Evolutionary conservation across 1,284 basidiomycete species (phyloP), one percentile per base, ranked within the genome.

Genomic region (Malassezia arunalokei): DNA sequence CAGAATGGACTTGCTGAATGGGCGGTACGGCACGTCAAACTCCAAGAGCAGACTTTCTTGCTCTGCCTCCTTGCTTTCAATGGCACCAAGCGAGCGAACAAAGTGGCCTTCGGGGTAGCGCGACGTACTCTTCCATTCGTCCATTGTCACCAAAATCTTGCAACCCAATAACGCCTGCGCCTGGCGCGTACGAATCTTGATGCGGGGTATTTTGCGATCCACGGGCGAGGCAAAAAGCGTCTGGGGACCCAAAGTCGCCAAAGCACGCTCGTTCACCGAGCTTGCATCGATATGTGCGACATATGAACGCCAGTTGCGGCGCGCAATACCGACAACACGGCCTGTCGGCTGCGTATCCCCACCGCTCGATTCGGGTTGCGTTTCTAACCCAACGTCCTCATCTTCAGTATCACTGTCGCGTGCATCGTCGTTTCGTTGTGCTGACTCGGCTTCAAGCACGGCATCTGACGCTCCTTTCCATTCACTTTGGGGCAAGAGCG

Each of bases 31-130:
- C 3, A 98, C 88, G 61, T 95, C 92, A 73, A 86, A 96, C 75
- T 99, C 94, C 40, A 98, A 77, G 62, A 99, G 74, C 55, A 98
- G 71, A 71, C 86, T 89, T 75, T 98, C 92, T 70, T 92, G 87
- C 72, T 98, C 94, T 0, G 91, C 91, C 70, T 91, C 90, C 73
- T 95, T 94, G 71, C 84, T 87, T 68, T 92, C 92, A 0, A 85
- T 87, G 59, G 82, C 82, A 8, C 94, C 94, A 0, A 99, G 79
- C 0, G 89, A 83, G 40, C 92, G 83, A 11, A 98, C 89, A 67
- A 99, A 91, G 74, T 99, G 94, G 0, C 94, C 94, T 64, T 96
- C 91, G 0, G 94, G 94, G 69, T 96, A 96, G 24, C 89, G 81
- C 2, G 86, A 90, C 31, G 82, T 82, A 27, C 78, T 75, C 30